Base-by-base conservation (phyloP, 1,284 basidiomycete species). In the Ceratobasidium sp. region DNA sequence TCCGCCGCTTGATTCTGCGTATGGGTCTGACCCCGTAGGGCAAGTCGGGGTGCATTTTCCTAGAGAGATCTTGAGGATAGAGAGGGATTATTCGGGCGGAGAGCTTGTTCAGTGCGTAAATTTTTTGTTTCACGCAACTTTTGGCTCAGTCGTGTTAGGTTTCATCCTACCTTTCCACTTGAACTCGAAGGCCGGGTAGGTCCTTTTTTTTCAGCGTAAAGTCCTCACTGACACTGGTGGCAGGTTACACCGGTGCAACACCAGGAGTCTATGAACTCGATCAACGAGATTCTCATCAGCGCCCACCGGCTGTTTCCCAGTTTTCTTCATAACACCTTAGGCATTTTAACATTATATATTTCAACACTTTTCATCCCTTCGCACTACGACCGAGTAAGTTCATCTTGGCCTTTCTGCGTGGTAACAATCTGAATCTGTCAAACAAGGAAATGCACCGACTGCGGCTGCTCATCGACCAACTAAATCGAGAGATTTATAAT, bases 181-280 rank as follows among this genome's bases (percentile, higher is more conserved):
- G 92, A 95, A 77, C 82, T 95, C 7, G 92, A 94, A 77, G 90
- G 91, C 71, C 85, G 92, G 78, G 91, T 93, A 78, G 9, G 49
- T 40, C 3, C 21, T 30, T 23, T 16, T 16, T 28, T 40, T 33
- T 18, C 48, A 18, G 1, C 33, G 59, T 21, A 1, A n/a, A n/a
- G 40, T 14, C 28, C 23, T 16, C 38, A 11, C 71, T 67, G 30
- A 46, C 38, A 28, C 9, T 53, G 42, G 49, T 64, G 72, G 60
- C 75, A 92, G 90, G 87, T 94, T 78, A 91, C 90, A 25, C 90
- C 91, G 44, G 92, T 91, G 0, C 89, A 92, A 76, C 93, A 93
- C 78, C 83, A 92, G 60, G 90, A 93, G 80, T 89, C 89, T n/a
- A 87, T 94, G 77, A 94, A 93, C 77, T 84, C 87, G 23, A 88